Evolutionary conservation across 495 filamentous ascomycete species (phyloP).

Genomic region (Penicillium herquei): DNA sequence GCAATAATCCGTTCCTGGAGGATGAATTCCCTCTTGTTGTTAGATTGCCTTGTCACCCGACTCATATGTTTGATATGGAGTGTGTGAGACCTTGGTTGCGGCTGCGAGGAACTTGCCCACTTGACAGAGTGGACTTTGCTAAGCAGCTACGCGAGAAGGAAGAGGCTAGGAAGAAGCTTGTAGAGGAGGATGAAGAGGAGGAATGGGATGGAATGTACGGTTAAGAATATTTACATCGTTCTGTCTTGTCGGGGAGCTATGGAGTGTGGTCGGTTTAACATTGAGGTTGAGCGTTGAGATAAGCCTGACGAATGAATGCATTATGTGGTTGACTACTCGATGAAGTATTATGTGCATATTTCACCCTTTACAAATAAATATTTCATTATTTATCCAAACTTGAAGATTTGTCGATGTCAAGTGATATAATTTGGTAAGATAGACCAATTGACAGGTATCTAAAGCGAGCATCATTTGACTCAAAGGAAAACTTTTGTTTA

Average conservation of each 20-base stretch:
- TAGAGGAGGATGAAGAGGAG: conserved; percentile 62
- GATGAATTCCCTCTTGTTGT: conserved; percentile 80
- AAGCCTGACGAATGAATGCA: background rate
- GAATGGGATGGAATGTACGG: conserved; percentile 77
- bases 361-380: too few relatives aligned
- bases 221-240: conserved; percentile 24
- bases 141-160: conserved; percentile 68
- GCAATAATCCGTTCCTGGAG: conserved; percentile 77
- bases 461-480: too few relatives aligned
- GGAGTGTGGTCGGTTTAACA: too few relatives aligned
- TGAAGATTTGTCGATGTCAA: too few relatives aligned
- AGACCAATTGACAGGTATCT: too few relatives aligned
- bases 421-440: too few relatives aligned
- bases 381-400: too few relatives aligned
- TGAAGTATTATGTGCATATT: too few relatives aligned
- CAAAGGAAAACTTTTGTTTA: too few relatives aligned
- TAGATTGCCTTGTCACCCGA: conserved; percentile 75
- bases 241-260: background rate
- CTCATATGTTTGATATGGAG: conserved; percentile 87
- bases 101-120: conserved; percentile 83
- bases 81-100: conserved; percentile 93
- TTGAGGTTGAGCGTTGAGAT: background rate
- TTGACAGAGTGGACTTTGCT: conserved; percentile 76
- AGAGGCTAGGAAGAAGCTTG: conserved; percentile 50
- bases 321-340: background rate